Evolutionary conservation across 306 rosid species (phyloP).

Genomic region (Alnus glutinosa): DNA sequence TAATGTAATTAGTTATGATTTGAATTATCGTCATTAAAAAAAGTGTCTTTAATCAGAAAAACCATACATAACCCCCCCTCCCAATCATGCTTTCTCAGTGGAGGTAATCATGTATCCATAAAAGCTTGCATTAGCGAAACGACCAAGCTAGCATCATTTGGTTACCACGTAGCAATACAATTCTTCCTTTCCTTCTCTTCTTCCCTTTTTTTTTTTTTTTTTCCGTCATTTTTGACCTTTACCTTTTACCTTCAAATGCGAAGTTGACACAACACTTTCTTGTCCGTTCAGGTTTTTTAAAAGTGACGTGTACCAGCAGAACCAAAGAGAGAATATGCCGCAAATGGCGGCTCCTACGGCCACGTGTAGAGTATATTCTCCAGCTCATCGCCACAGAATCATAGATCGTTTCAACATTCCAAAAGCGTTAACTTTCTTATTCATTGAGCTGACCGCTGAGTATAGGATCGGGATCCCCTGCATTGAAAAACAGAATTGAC

Average conservation of each 20-base stretch:
- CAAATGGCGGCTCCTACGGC: background rate
- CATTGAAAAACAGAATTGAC: too few species aligned
- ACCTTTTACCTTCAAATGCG: conserved; percentile 24
- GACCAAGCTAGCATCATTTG: conserved; percentile 26
- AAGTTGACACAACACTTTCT: conserved; percentile 35
- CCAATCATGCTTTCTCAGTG: background rate
- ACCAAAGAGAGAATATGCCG: background rate
- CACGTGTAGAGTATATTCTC: too few species aligned
- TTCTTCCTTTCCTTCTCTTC: conserved; percentile 1
- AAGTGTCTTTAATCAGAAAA: background rate
- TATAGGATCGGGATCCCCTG: too few species aligned
- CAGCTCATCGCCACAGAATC: too few species aligned
- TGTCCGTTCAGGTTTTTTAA: conserved; percentile 13
- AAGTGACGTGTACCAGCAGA: background rate
- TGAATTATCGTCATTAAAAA: background rate
- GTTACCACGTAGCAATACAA: conserved; percentile 31
- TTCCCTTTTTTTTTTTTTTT: too few species aligned
- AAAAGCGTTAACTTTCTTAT: too few species aligned
- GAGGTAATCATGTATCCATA: conserved; percentile 22
- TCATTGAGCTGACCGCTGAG: too few species aligned
- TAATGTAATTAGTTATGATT: background rate
- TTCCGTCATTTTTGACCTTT: background rate
- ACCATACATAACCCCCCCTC: background rate
- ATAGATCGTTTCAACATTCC: background rate
- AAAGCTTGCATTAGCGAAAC: conserved; percentile 32